These are phyloP conservation scores for Linum usitatissimum DNA, from an alignment of 345 rosid genomes.

Conservation along the genomic window DNA sequence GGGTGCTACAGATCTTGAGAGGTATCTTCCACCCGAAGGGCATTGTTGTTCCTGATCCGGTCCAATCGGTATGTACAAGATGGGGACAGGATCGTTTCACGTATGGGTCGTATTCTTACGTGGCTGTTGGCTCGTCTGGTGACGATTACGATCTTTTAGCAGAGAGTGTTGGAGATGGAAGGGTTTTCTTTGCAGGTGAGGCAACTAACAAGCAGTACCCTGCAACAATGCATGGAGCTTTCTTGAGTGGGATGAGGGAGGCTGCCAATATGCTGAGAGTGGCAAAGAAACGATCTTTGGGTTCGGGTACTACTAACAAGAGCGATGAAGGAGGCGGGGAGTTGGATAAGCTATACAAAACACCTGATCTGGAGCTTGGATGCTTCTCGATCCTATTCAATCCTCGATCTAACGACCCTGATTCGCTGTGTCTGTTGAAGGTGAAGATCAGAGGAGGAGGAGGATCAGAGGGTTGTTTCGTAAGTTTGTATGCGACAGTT, in stretches of 20 bases:
- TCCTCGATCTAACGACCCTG: constrained; percentile 40
- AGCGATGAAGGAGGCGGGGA: constrained; percentile 16
- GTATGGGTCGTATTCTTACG: constrained; percentile 82
- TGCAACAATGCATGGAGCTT: constrained; percentile 98
- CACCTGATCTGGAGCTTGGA: constrained; percentile 45
- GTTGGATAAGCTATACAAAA: constrained; percentile 36
- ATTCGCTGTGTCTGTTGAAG: constrained; percentile 39
- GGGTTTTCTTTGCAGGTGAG: constrained; percentile 96
- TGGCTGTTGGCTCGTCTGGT: constrained; percentile 88
- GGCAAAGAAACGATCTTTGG: constrained; percentile 45
- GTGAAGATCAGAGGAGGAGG: constrained; percentile 27
- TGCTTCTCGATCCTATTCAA: constrained; percentile 46
- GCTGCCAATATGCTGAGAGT: constrained; percentile 78
- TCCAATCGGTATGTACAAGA: constrained; percentile 81
- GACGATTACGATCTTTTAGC: constrained; percentile 91
- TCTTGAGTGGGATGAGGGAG: constrained; percentile 96
- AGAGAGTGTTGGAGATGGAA: constrained; percentile 82
- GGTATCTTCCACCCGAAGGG: constrained; percentile 85
- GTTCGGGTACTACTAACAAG: constrained; percentile 17
- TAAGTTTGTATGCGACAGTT: constrained; percentile 42
- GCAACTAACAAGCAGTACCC: constrained; percentile 93
- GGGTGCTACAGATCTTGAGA: constrained; percentile 58
- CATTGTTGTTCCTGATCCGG: constrained; percentile 88
- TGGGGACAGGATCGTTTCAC: constrained; percentile 88
- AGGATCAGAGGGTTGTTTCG: constrained; percentile 16